Conservation (phyloP, 164 flowering plant species). For the Protea cynaroides region DNA sequence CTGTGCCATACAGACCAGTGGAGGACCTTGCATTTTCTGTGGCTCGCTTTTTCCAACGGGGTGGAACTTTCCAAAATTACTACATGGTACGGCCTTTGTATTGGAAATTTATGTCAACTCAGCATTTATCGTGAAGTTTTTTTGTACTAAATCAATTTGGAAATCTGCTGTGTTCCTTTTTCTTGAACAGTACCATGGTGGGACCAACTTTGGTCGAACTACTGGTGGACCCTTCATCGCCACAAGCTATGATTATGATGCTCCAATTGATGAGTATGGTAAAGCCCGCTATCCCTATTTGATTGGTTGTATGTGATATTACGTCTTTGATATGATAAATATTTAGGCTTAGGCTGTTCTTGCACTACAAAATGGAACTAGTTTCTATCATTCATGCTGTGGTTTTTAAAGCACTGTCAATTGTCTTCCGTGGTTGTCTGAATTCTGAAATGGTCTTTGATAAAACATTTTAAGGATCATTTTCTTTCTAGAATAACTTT, state of each 20-base stretch:
- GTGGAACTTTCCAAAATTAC: conserved; percentile 93
- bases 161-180: conserved; percentile 6
- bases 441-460: neutral
- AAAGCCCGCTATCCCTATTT: conserved; percentile 18
- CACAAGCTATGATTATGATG: conserved; percentile 97
- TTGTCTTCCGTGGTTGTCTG: neutral
- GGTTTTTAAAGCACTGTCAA: neutral
- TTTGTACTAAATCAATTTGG: neutral
- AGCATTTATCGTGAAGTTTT: neutral
- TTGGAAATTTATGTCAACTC: conserved; percentile 2
- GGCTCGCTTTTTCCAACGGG: conserved; percentile 85
- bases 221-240: conserved; percentile 89
- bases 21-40: conserved; percentile 95
- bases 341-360: neutral
- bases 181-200: conserved; percentile 84
- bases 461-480: neutral
- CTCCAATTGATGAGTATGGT: conserved; percentile 98
- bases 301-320: too few relatives aligned
- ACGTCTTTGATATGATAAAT: too few relatives aligned
- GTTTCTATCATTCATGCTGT: neutral
- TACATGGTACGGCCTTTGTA: conserved; percentile 64
- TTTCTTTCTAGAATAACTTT: neutral
- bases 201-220: conserved; percentile 92
- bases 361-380: neutral
- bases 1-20: conserved; percentile 77